A percentile compares a stretch with the other conserved stretches of the same genome.
Conservation (phyloP, 2,329 filamentous ascomycete species). For the Exophiala xenobiotica region DNA sequence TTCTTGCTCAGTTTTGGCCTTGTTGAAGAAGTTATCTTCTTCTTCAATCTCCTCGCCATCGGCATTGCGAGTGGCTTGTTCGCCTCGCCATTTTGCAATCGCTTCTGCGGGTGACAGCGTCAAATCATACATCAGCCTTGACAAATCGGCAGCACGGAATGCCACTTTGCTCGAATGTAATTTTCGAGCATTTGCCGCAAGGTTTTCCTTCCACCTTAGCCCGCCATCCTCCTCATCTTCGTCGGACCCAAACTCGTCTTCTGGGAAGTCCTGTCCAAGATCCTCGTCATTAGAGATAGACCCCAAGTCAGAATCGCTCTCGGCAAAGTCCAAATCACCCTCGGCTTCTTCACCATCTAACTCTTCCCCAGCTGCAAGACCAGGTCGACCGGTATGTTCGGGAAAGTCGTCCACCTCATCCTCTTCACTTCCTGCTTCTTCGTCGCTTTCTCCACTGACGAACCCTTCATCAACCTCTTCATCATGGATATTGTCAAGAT, state of each 20-base stretch:
- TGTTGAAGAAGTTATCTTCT: conserved; percentile 65
- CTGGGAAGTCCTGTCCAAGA: conserved; percentile 50
- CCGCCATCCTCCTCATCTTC: conserved; percentile 68
- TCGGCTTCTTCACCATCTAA: conserved; percentile 57
- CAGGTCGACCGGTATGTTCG: conserved; percentile 45
- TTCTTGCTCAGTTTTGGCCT: conserved; percentile 51
- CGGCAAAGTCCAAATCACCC: conserved; percentile 83
- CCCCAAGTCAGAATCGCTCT: conserved; percentile 94
- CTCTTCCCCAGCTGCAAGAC: conserved; percentile 45
- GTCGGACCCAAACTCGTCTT: conserved; percentile 54
- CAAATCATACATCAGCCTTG: conserved; percentile 84
- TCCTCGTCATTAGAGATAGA: conserved; percentile 70
- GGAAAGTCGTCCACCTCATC: conserved; percentile 40
- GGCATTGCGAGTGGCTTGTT: conserved; percentile 58
- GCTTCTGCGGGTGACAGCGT: conserved; percentile 73
- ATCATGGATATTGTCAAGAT: conserved; percentile 50
- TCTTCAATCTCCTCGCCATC: conserved; percentile 62
- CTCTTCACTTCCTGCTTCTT: conserved; percentile 50
- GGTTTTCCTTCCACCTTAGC: conserved; percentile 83
- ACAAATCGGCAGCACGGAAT: conserved; percentile 78
- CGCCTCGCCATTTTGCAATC: conserved; percentile 75
- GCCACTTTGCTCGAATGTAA: conserved; percentile 68
- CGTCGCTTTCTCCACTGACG: conserved; percentile 56
- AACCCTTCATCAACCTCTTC: conserved; percentile 58
- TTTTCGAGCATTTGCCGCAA: conserved; percentile 70